Percentiles rank a stretch among this genome's conserved stretches.
Evolutionary conservation across 2,329 filamentous ascomycete genomes (phyloP).

Genomic region (Penicillium sp.): DNA sequence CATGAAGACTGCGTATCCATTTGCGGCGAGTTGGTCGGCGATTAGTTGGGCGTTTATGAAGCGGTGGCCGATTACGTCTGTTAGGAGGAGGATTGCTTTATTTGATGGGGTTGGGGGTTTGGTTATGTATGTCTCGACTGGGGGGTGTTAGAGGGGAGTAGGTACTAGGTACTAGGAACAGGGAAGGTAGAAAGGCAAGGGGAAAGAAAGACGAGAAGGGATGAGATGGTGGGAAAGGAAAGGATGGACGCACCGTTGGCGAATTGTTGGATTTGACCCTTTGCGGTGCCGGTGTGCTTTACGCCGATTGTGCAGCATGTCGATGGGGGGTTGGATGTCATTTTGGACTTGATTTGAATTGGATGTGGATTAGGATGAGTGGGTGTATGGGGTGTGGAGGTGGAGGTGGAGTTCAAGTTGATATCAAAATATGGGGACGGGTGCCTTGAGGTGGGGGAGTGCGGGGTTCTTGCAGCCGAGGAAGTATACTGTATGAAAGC

Average conservation of each 20-base stretch:
- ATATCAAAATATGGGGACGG: too few species aligned
- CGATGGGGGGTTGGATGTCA: slow-evolving; percentile 22
- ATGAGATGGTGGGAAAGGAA: too few species aligned
- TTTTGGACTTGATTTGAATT: too few species aligned
- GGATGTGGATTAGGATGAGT: too few species aligned
- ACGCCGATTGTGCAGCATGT: slow-evolving; percentile 22
- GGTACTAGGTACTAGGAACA: background rate
- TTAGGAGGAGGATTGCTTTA: slow-evolving; percentile 20
- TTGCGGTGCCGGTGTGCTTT: slow-evolving; percentile 22
- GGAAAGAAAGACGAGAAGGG: too few species aligned
- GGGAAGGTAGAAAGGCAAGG: too few species aligned
- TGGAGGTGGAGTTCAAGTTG: too few species aligned
- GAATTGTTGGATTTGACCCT: slow-evolving; percentile 18
- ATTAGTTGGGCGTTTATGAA: slow-evolving; percentile 27
- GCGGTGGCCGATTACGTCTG: slow-evolving; percentile 26
- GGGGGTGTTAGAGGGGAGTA: background rate
- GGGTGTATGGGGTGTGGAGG: too few species aligned
- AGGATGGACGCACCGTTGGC: slow-evolving; percentile 19
- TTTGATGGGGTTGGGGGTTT: slow-evolving; percentile 12
- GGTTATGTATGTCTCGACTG: slow-evolving; percentile 22
- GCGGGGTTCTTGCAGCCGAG: too few species aligned
- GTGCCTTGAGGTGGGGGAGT: too few species aligned
- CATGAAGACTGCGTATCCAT: slow-evolving; percentile 27
- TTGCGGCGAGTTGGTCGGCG: slow-evolving; percentile 24
- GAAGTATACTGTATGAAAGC: too few species aligned